Evolutionary conservation across 1,284 basidiomycete species (phyloP).

Genomic region (Naganishia sp.): DNA sequence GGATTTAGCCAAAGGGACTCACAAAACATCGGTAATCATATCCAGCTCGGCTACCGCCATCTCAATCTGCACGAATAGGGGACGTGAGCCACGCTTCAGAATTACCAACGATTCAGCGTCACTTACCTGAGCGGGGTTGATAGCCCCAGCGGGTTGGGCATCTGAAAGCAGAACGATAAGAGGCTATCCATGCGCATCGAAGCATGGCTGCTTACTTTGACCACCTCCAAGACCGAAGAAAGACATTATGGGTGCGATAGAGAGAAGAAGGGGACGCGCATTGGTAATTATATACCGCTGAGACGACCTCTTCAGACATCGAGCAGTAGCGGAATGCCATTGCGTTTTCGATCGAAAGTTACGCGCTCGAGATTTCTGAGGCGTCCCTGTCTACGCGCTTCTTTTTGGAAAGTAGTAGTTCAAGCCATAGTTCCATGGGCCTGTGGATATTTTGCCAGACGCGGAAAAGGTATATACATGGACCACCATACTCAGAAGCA

Average conservation of each 20-base stretch:
- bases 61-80: slow-evolving; percentile 45
- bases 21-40: slow-evolving; percentile 56
- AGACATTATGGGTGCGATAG: slow-evolving; percentile 30
- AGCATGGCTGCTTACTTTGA: slow-evolving; percentile 16
- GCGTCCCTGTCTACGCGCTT: too few relatives aligned
- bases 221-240: slow-evolving; percentile 35
- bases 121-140: slow-evolving; percentile 33
- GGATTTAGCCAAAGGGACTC: slow-evolving; percentile 34
- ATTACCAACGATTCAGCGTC: too few relatives aligned
- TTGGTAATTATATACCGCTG: slow-evolving; percentile 6
- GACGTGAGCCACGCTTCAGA: background rate
- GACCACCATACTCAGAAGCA: too few relatives aligned
- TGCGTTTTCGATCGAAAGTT: too few relatives aligned
- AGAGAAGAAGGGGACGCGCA: background rate
- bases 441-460: too few relatives aligned
- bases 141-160: slow-evolving; percentile 32
- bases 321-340: background rate
- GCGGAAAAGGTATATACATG: too few relatives aligned
- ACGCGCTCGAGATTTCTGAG: too few relatives aligned
- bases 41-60: slow-evolving; percentile 55
- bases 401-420: too few relatives aligned
- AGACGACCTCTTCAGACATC: background rate
- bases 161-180: slow-evolving; percentile 15
- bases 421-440: too few relatives aligned
- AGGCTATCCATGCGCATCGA: background rate